Evolutionary conservation across 2,329 filamentous ascomycete species (phyloP), one percentile per base, ranked within the genome.

Genomic region (Curvularia hawaiiensis): DNA sequence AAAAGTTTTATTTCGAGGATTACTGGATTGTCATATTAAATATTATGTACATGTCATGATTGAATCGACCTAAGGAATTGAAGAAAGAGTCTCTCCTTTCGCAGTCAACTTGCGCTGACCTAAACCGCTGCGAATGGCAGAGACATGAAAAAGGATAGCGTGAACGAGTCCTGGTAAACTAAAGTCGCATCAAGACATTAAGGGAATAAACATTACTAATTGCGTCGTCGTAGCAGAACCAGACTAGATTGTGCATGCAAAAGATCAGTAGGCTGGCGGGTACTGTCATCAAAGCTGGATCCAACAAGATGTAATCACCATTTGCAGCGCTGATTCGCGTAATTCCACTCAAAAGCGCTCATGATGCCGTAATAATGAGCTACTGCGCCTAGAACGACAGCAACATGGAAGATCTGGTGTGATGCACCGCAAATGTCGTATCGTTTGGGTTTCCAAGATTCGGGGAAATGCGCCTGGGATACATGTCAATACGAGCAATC

Each of bases 381-480:
- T 1, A 57, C 8, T 3, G 91, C 93, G 0, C 94, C 94, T 57
- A 92, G 77, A 14, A 98, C 81, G 26, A 98, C 92, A 61, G 93
- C 84, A 39, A 96, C 79, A 78, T 98, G 94, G 75, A 98, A 98
- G 62, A 98, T 89, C 78, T 98, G 94, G 76, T 98, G 94, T 18
- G 92, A 96, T 12, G 54, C 50, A 73, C 94, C 93, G 84, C 90
- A 90, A 49, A 97, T 90, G 76, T 98, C 95, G 71, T 94, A 97
- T 11, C 76, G 80, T 1, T 91, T 90, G 0, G 94, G 94, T 46
- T 80, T 84, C 67, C 83, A 85, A 57, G 90, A 83, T 78, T 98
- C 94, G 0, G 94, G 94, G 78, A 93, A 58, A 33, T 55, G 52
- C 12, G 43, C 50, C 88, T 41, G 92, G 88, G 53, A 84, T 87